Evolutionary conservation across 176 grass and related monocot genomes (phyloP).

Genomic region (Stipa capillata): DNA sequence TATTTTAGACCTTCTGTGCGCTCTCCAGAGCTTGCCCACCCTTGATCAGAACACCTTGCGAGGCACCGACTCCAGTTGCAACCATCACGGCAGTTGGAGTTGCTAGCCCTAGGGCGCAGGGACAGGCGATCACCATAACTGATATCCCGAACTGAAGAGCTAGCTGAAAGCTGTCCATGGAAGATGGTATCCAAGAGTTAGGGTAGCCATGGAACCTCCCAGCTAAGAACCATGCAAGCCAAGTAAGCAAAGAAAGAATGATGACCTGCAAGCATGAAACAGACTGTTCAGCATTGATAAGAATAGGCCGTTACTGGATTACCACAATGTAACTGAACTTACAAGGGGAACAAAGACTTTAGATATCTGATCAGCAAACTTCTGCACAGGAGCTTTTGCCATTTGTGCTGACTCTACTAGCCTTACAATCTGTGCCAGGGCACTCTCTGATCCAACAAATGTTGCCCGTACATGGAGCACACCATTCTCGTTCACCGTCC

Average conservation of each 20-base stretch:
- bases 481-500: conserved; percentile 93
- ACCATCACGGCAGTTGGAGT: conserved; percentile 99
- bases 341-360: conserved; percentile 86
- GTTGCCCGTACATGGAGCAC: conserved; percentile 82
- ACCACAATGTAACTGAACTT: conserved; percentile 22
- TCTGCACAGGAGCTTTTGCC: conserved; percentile 96
- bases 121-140: conserved; percentile 97
- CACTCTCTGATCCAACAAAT: conserved; percentile 89
- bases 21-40: conserved; percentile 91
- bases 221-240: conserved; percentile 78
- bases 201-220: conserved; percentile 67
- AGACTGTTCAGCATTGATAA: conserved; percentile 9
- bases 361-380: conserved; percentile 92
- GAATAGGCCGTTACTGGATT: not conserved
- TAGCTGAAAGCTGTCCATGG: conserved; percentile 94
- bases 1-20: conserved; percentile 68
- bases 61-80: conserved; percentile 92
- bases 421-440: conserved; percentile 81
- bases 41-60: conserved; percentile 91
- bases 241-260: conserved; percentile 61
- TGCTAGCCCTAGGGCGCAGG: conserved; percentile 81
- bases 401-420: conserved; percentile 90
- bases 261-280: conserved; percentile 56
- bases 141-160: conserved; percentile 98
- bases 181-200: conserved; percentile 78